These are phyloP conservation scores for Phallus indusiatus DNA, from an alignment of 768 basidiomycete genomes.

Conservation along the genomic window DNA sequence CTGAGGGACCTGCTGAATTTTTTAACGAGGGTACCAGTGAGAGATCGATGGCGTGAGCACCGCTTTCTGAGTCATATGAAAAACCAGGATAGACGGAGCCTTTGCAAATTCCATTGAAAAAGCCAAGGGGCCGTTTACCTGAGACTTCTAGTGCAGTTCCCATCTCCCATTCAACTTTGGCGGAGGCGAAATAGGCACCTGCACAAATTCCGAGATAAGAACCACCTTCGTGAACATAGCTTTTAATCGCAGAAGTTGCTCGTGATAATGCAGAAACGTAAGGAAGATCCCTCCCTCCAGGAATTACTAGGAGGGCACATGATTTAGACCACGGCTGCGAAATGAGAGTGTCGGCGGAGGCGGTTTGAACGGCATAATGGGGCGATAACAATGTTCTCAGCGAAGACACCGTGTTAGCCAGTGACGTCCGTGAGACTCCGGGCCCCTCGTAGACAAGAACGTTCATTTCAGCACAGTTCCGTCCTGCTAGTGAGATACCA, in stretches of 20 bases:
- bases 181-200: slow-evolving; percentile 42
- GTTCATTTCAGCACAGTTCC: slow-evolving; percentile 49
- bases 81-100: slow-evolving; percentile 35
- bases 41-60: slow-evolving; percentile 25
- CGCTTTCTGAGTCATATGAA: slow-evolving; percentile 32
- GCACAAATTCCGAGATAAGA: slow-evolving; percentile 59
- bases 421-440: slow-evolving; percentile 40
- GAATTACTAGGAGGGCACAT: slow-evolving; percentile 74
- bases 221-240: slow-evolving; percentile 62
- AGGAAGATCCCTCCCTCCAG: slow-evolving; percentile 42
- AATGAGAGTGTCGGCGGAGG: slow-evolving; percentile 46
- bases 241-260: slow-evolving; percentile 38
- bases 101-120: slow-evolving; percentile 30
- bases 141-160: slow-evolving; percentile 27
- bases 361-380: slow-evolving; percentile 68
- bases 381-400: slow-evolving; percentile 55
- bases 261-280: slow-evolving; percentile 28
- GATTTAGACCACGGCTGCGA: slow-evolving; percentile 67
- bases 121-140: slow-evolving; percentile 30
- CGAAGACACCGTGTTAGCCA: slow-evolving; percentile 32
- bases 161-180: slow-evolving; percentile 29
- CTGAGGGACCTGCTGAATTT: background rate
- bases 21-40: too few relatives aligned
- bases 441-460: slow-evolving; percentile 66
- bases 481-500: too few relatives aligned